These are phyloP conservation scores for Wallacemonas collosoma DNA, from an alignment of 208 protist species.

Conservation along the genomic window DNA sequence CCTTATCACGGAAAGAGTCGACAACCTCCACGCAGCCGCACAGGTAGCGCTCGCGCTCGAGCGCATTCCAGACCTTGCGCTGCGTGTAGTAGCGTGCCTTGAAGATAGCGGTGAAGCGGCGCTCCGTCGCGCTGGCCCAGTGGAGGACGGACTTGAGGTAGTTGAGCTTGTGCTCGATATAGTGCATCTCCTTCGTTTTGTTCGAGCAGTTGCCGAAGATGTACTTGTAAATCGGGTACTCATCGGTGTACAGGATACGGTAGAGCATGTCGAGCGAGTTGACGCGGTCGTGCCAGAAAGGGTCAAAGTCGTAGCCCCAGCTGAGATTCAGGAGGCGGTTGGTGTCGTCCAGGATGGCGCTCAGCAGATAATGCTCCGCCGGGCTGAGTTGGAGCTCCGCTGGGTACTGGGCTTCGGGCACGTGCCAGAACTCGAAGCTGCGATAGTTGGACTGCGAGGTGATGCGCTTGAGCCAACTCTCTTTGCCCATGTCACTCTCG, in stretches of 20 bases:
- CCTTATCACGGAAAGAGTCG: constrained; percentile 70
- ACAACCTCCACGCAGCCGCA: constrained; percentile 82
- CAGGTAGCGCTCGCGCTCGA: constrained; percentile 89
- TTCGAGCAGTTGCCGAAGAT: constrained; percentile 77
- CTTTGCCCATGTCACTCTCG: constrained; percentile 58
- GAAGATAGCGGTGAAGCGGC: constrained; percentile 75
- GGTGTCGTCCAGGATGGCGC: constrained; percentile 84
- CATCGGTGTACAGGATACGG: constrained; percentile 62
- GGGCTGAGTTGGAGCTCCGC: constrained; percentile 50
- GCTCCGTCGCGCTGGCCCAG: constrained; percentile 76
- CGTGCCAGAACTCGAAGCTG: constrained; percentile 89
- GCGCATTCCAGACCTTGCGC: constrained; percentile 84
- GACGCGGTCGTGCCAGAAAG: constrained; percentile 89
- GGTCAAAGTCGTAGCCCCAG: constrained; percentile 91
- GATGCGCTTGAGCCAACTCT: constrained; percentile 80
- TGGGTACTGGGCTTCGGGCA: constrained; percentile 61
- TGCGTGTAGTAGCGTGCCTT: constrained; percentile 84
- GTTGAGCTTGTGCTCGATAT: constrained; percentile 83
- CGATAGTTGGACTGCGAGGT: constrained; percentile 72
- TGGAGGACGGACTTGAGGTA: constrained; percentile 81
- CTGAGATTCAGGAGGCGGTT: constrained; percentile 70
- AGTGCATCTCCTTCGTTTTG: constrained; percentile 61
- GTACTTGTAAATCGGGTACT: constrained; percentile 62
- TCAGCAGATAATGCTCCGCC: constrained; percentile 82
- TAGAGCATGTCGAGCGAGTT: constrained; percentile 73